Base-by-base conservation (phyloP, 495 filamentous ascomycete genomes). In the Xylaria curta region DNA sequence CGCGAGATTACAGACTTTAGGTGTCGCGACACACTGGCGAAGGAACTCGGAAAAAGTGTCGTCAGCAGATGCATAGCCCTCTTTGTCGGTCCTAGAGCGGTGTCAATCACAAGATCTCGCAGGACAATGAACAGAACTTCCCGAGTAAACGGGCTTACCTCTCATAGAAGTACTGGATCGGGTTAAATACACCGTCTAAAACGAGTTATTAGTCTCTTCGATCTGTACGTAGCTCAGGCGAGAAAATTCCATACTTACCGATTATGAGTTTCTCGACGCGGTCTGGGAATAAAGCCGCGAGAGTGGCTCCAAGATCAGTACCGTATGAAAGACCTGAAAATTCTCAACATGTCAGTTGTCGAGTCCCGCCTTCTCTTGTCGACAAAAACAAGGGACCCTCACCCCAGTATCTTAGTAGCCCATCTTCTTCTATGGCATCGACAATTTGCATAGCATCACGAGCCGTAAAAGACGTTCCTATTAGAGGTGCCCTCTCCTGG, bases 401-500 rank as follows among this genome's bases (percentile, higher is more conserved):
- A 83, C 85, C 85, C 83, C 80, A 87, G 67, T 81, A 87, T 61
- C 82, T 73, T 24, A 87, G 53, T 68, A 86, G 12, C 1, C 85
- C 84, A 68, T 86, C 81, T 40, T 85, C 78, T 62, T 74, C 79
- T 7, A 85, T 64, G 12, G 82, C 79, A 70, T 85, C 81, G 13
- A 83, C 82, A 40, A 84, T 76, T 21, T 75, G 68, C 79, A 88
- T 82, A 56, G 84, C 75, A 69, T 85, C 82, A 66, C 83, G 73
- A 24, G 80, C 81, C 28, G 81, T 78, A 56, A 80, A 85, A 0
- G 81, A 76, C 1, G 81, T 84, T 28, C 82, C 78, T 21, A 84
- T 71, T n/a, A 80, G 69, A 38, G 64, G 53, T 15, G 75, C 80
- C 10, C 51, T 79, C 42, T 78, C 63, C 33, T 69, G 60, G 31